Percentiles rank a stretch among this genome's conserved stretches.
Evolutionary conservation across 2,329 filamentous ascomycete genomes (phyloP).

Genomic region (Alternaria conjuncta): DNA sequence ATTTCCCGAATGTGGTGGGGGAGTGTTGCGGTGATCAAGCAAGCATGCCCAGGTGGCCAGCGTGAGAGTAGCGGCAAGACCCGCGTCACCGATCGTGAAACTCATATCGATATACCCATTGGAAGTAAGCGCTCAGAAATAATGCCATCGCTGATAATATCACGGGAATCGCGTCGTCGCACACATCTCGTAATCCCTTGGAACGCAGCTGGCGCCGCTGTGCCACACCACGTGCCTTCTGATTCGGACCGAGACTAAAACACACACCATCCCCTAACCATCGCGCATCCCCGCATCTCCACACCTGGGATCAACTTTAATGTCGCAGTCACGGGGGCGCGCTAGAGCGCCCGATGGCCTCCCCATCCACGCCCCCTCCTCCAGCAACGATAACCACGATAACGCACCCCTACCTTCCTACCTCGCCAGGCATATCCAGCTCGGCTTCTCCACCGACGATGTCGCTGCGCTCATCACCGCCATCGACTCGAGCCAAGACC

Average conservation of each 20-base stretch:
- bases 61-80: not conserved
- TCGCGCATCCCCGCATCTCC: conserved; percentile 3
- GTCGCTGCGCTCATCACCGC: conserved; percentile 33
- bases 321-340: conserved; percentile 4
- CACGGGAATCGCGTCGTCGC: too few relatives aligned
- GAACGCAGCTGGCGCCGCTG: not conserved
- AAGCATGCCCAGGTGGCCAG: not conserved
- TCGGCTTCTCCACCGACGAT: conserved; percentile 38
- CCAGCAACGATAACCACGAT: not conserved
- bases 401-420: conserved; percentile 24
- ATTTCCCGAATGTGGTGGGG: too few relatives aligned
- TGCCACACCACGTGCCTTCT: conserved; percentile 1
- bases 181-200: not conserved
- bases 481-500: conserved; percentile 38
- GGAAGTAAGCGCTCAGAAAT: too few relatives aligned
- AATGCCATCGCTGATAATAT: too few relatives aligned
- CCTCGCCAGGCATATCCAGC: conserved; percentile 25
- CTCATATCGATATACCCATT: not conserved
- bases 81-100: not conserved
- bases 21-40: not conserved
- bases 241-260: not conserved
- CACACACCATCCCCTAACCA: conserved; percentile 5
- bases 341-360: not conserved
- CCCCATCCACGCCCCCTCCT: not conserved
- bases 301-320: not conserved